Conservation (phyloP, 2,329 filamentous ascomycete genomes). For the Cryoendolithus antarcticus region DNA sequence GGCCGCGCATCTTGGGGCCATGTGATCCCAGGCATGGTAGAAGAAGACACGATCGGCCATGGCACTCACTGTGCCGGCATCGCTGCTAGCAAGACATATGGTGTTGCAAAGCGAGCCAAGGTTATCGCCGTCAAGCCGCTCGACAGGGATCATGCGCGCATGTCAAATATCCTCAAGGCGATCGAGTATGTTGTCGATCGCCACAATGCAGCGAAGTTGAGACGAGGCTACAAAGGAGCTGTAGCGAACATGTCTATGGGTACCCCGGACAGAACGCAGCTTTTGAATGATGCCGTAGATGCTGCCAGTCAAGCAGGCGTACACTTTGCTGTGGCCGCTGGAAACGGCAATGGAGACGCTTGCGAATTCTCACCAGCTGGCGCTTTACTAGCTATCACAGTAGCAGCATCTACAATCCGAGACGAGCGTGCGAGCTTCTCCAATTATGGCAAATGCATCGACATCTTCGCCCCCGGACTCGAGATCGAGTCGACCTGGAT, state of each 20-base stretch:
- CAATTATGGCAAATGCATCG: constrained; percentile 26
- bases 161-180: constrained; percentile 44
- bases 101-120: constrained; percentile 46
- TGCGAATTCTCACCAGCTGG: constrained; percentile 21
- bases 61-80: constrained; percentile 53
- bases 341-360: constrained; percentile 32
- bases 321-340: constrained; percentile 43
- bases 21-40: neutral
- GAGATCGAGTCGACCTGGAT: constrained; percentile 35
- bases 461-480: constrained; percentile 27
- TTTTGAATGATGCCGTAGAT: constrained; percentile 40
- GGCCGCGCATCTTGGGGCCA: constrained; percentile 14
- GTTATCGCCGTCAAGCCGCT: constrained; percentile 49
- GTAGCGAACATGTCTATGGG: constrained; percentile 45
- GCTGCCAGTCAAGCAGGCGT: constrained; percentile 37
- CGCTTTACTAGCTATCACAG: constrained; percentile 23
- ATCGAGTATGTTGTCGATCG: constrained; percentile 38
- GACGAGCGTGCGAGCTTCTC: constrained; percentile 24
- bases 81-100: constrained; percentile 47
- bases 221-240: constrained; percentile 24
- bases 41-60: constrained; percentile 44
- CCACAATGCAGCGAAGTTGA: constrained; percentile 14
- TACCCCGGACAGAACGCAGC: constrained; percentile 27
- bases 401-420: constrained; percentile 22
- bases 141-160: constrained; percentile 27